These are phyloP conservation scores for Alternaria dauci DNA, from an alignment of 2,329 filamentous ascomycete species.

Conservation along the genomic window DNA sequence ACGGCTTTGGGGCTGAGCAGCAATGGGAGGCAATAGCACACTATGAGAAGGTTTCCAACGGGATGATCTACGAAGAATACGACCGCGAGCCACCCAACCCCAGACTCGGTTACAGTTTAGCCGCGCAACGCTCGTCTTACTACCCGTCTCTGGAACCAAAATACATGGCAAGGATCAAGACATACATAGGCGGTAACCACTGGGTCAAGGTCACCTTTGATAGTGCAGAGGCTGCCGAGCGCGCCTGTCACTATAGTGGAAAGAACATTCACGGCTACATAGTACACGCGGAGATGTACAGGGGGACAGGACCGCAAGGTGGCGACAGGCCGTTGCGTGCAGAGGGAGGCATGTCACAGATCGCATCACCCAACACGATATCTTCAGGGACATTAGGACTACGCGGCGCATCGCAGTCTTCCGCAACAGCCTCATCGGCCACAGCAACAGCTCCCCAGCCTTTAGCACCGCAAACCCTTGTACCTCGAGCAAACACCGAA, in stretches of 20 bases:
- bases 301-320: slow-evolving; percentile 54
- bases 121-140: slow-evolving; percentile 72
- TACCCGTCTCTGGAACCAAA: slow-evolving; percentile 72
- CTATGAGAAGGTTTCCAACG: slow-evolving; percentile 82
- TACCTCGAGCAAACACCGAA: slow-evolving; percentile 34
- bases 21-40: slow-evolving; percentile 88
- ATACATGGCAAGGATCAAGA: slow-evolving; percentile 81
- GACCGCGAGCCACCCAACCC: slow-evolving; percentile 80
- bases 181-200: slow-evolving; percentile 82
- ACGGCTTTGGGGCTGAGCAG: slow-evolving; percentile 75
- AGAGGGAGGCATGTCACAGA: slow-evolving; percentile 38
- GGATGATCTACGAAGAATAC: slow-evolving; percentile 91
- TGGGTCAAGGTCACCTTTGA: slow-evolving; percentile 76
- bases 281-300: slow-evolving; percentile 59
- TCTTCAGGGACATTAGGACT: slow-evolving; percentile 44
- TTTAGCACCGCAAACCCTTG: slow-evolving; percentile 16
- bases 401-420: slow-evolving; percentile 37
- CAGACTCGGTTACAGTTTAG: slow-evolving; percentile 75
- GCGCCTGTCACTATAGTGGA: slow-evolving; percentile 58
- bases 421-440: slow-evolving; percentile 53
- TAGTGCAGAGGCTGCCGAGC: slow-evolving; percentile 58
- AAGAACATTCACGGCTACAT: slow-evolving; percentile 58
- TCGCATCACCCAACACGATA: slow-evolving; percentile 47
- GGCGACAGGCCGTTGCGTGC: slow-evolving; percentile 55
- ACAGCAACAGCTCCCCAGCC: slow-evolving; percentile 47